These are phyloP conservation scores for Periglandula ipomoeae DNA, from an alignment of 2,329 filamentous ascomycete species.

Conservation along the genomic window DNA sequence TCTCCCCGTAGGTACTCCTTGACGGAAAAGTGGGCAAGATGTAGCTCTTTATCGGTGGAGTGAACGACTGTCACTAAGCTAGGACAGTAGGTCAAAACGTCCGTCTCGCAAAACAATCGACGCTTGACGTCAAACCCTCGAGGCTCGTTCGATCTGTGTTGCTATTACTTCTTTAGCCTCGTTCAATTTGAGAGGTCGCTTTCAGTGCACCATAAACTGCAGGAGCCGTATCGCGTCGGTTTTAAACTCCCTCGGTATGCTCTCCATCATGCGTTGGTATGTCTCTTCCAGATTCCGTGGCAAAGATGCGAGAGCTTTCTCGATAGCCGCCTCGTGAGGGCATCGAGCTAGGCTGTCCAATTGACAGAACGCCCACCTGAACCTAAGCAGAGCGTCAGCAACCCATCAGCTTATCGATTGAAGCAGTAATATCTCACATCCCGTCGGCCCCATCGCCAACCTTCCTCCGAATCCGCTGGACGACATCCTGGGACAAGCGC, in stretches of 20 bases:
- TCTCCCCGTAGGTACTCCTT: slow-evolving; percentile 14
- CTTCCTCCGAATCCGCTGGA: slow-evolving; percentile 5
- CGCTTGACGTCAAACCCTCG: slow-evolving; percentile 8
- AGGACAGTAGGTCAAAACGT: slow-evolving; percentile 11
- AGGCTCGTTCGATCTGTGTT: slow-evolving; percentile 9
- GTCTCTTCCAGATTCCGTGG: slow-evolving; percentile 6
- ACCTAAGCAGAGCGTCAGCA: slow-evolving; percentile 12
- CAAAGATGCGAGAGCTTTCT: slow-evolving; percentile 8
- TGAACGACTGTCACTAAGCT: slow-evolving; percentile 10
- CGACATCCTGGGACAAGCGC: slow-evolving; percentile 7
- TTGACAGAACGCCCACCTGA: slow-evolving; percentile 20
- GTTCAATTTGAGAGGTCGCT: slow-evolving; percentile 9
- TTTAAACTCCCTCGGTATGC: slow-evolving; percentile 9
- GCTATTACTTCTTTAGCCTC: slow-evolving; percentile 17
- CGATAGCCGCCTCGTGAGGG: slow-evolving; percentile 1
- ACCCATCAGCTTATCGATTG: background rate
- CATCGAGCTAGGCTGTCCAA: slow-evolving; percentile 16
- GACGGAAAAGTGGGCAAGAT: slow-evolving; percentile 18
- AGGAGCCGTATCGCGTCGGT: slow-evolving; percentile 12
- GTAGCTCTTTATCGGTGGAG: slow-evolving; percentile 9
- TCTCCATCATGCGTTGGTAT: slow-evolving; percentile 13
- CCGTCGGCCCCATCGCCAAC: slow-evolving; percentile 16
- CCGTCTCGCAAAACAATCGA: background rate
- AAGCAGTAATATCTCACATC: slow-evolving; percentile 16
- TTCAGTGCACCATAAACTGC: slow-evolving; percentile 14